Conservation (phyloP, 495 filamentous ascomycete genomes). For the Annulohypoxylon bovei region DNA sequence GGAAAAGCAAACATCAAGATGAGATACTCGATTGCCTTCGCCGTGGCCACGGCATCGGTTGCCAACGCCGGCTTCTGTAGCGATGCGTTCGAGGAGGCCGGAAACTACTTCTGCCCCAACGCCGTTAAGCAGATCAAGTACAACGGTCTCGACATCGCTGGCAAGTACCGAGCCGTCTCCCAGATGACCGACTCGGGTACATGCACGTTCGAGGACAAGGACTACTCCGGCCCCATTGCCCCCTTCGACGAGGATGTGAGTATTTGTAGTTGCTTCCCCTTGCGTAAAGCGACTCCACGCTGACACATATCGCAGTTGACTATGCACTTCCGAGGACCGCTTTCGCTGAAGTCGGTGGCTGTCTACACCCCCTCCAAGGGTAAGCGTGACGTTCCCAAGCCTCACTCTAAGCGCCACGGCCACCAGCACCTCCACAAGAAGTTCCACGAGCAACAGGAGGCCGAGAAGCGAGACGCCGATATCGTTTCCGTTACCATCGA, state of each 20-base stretch:
- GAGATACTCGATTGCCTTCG: constrained; percentile 41
- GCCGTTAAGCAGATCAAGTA: constrained; percentile 69
- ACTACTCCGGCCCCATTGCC: constrained; percentile 66
- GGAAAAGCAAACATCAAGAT: constrained; percentile 35
- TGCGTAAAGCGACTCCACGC: constrained; percentile 5
- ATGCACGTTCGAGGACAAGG: constrained; percentile 59
- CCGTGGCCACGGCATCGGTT: constrained; percentile 44
- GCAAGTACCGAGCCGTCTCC: constrained; percentile 67
- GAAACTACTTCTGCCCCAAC: constrained; percentile 66
- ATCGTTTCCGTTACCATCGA: constrained; percentile 70
- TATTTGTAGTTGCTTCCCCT: constrained; percentile 19
- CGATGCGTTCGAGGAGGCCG: constrained; percentile 45
- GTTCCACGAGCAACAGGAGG: constrained; percentile 42
- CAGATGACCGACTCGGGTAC: constrained; percentile 66
- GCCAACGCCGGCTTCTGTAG: constrained; percentile 43
- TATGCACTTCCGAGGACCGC: constrained; percentile 74
- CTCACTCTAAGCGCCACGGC: constrained; percentile 50
- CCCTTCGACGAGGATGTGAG: constrained; percentile 75
- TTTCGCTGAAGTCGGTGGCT: constrained; percentile 69
- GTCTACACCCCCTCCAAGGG: constrained; percentile 62
- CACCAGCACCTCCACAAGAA: constrained; percentile 50
- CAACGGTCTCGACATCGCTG: constrained; percentile 62
- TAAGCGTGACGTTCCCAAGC: constrained; percentile 42
- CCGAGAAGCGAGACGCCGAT: constrained; percentile 28
- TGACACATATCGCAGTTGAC: constrained; percentile 62